phyloP scores from a whole-genome alignment of 306 rosid genomes.

The Senna siamea region DNA sequence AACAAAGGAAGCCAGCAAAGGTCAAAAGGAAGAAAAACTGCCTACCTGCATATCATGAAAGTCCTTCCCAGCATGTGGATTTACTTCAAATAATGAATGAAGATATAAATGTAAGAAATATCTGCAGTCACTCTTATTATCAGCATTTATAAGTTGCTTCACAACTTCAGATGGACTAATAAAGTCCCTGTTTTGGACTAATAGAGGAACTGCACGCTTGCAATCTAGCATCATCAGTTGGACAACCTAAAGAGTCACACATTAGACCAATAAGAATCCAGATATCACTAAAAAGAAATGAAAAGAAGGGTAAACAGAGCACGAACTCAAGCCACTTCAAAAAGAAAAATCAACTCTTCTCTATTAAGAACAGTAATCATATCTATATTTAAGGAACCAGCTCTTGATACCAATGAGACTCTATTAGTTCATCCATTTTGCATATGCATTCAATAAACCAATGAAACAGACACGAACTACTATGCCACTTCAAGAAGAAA shows the following conservation, averaged over 20 bases:
- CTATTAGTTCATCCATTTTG: conserved; percentile 32
- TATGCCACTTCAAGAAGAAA: conserved; percentile 34
- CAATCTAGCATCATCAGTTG: conserved; percentile 91
- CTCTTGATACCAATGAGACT: conserved; percentile 5
- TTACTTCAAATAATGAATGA: conserved; percentile 91
- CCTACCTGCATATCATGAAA: conserved; percentile 95
- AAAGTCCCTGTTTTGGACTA: conserved; percentile 72
- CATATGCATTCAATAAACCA: not conserved
- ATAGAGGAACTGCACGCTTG: conserved; percentile 86
- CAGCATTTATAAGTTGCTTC: conserved; percentile 68
- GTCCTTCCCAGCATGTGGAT: conserved; percentile 90
- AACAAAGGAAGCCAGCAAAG: conserved; percentile 33
- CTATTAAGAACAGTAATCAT: conserved; percentile 25
- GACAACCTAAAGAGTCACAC: conserved; percentile 64
- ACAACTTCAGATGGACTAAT: conserved; percentile 81
- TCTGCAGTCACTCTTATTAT: conserved; percentile 62
- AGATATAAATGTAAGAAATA: conserved; percentile 79
- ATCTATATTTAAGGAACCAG: conserved; percentile 34
- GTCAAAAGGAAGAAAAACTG: conserved; percentile 34
- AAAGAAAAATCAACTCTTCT: conserved; percentile 24
- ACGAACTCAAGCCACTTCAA: conserved; percentile 25
- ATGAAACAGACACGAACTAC: not conserved
- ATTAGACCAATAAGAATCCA: conserved; percentile 35
- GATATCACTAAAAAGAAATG: conserved; percentile 17
- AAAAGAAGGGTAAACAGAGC: conserved; percentile 23